These are phyloP conservation scores for Cyberlindnera lachancei DNA, from an alignment of 805 yeast genomes.

Conservation along the genomic window DNA sequence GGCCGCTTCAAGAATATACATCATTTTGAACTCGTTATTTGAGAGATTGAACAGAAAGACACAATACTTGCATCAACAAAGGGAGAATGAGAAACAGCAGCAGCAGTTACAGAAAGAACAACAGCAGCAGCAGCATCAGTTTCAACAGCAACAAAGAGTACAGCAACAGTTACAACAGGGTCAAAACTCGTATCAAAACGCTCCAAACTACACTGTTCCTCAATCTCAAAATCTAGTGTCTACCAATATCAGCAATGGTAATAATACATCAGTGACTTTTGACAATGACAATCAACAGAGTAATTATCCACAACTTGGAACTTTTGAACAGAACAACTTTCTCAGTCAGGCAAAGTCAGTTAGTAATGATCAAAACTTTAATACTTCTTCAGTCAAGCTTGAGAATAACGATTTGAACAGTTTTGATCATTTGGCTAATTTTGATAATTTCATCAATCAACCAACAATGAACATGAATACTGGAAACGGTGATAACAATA, in stretches of 20 bases:
- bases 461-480: slow-evolving; percentile 3
- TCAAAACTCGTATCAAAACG: slow-evolving; percentile 4
- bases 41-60: slow-evolving; percentile 73
- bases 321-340: neutral
- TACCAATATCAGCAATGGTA: neutral
- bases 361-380: no score
- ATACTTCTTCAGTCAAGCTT: slow-evolving; percentile 2
- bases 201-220: slow-evolving; percentile 15
- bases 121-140: slow-evolving; percentile 10
- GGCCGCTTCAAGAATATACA: slow-evolving; percentile 76
- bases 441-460: slow-evolving; percentile 23
- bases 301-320: neutral
- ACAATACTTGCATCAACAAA: slow-evolving; percentile 34
- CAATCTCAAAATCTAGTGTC: slow-evolving; percentile 19
- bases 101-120: slow-evolving; percentile 4
- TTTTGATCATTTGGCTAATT: slow-evolving; percentile 23
- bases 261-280: neutral
- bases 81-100: slow-evolving; percentile 13
- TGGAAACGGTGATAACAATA: no score
- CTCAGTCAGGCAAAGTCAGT: no score
- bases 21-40: slow-evolving; percentile 69
- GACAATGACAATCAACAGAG: neutral
- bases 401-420: slow-evolving; percentile 18
- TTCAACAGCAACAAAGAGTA: no score
- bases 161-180: slow-evolving; percentile 9